A percentile compares a stretch with the other conserved stretches of the same genome.
These are phyloP conservation scores for Beauveria rudraprayagi DNA, from an alignment of 2,329 filamentous ascomycete genomes.

Conservation along the genomic window DNA sequence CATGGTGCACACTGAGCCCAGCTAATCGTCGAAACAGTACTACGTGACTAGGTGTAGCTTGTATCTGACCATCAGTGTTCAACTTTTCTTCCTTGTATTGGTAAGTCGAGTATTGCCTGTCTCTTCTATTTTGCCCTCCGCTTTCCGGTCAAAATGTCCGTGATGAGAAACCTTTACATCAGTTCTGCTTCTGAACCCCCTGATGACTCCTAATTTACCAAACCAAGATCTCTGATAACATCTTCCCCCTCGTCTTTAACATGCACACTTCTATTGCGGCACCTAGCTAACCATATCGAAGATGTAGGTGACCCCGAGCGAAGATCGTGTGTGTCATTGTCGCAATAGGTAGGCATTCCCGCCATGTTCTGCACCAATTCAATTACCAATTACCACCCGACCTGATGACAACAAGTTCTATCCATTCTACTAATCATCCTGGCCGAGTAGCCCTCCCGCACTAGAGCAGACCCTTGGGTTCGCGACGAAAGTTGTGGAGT, in stretches of 20 bases:
- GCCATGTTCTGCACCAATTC: background rate
- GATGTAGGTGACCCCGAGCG: background rate
- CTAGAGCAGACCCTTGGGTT: constrained; percentile 39
- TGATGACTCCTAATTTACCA: constrained; percentile 62
- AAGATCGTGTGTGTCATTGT: background rate
- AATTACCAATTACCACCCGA: constrained; percentile 5
- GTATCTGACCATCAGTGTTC: background rate
- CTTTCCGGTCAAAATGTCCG: constrained; percentile 24
- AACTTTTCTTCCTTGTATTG: background rate
- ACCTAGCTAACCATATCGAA: constrained; percentile 3
- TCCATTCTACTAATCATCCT: constrained; percentile 66
- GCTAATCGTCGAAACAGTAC: constrained; percentile 3
- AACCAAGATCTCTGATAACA: constrained; percentile 50
- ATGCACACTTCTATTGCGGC: background rate
- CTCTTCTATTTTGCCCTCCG: background rate
- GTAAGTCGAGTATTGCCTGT: background rate
- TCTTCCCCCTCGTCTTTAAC: constrained; percentile 14
- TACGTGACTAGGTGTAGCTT: background rate
- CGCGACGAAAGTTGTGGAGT: constrained; percentile 73
- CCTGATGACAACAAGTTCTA: constrained; percentile 50
- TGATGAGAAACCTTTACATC: constrained; percentile 59
- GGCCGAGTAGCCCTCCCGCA: constrained; percentile 66
- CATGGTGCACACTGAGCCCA: background rate
- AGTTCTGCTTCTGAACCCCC: constrained; percentile 69
- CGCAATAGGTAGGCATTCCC: constrained; percentile 1